Percentiles rank a stretch among this genome's conserved stretches.
These are phyloP conservation scores for Aspergillus arachidicola DNA, from an alignment of 2,329 filamentous ascomycete genomes.

Conservation along the genomic window DNA sequence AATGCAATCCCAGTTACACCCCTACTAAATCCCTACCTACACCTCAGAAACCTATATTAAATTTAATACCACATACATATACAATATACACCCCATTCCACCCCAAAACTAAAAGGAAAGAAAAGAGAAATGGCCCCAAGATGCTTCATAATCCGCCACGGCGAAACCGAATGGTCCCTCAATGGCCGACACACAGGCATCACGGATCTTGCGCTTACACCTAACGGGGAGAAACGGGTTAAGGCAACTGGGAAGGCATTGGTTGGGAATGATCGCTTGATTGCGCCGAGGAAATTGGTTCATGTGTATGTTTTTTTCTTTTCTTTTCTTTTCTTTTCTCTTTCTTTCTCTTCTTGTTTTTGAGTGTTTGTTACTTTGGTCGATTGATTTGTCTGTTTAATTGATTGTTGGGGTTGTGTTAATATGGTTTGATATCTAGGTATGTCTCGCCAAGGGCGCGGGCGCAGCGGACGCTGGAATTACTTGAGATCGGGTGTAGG, in stretches of 20 bases:
- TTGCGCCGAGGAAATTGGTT: constrained; percentile 77
- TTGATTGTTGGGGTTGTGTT: not conserved
- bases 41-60: too few relatives aligned
- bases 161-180: constrained; percentile 94
- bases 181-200: constrained; percentile 81
- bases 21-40: too few relatives aligned
- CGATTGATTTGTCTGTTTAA: not conserved
- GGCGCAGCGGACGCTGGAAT: constrained; percentile 86
- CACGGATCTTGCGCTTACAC: constrained; percentile 84
- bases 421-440: constrained; percentile 34
- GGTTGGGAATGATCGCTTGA: constrained; percentile 80
- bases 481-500: constrained; percentile 74
- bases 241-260: constrained; percentile 78
- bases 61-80: too few relatives aligned
- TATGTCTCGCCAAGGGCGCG: constrained; percentile 86
- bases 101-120: not conserved
- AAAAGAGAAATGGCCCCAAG: constrained; percentile 59
- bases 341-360: not conserved
- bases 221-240: constrained; percentile 76
- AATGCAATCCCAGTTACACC: too few relatives aligned
- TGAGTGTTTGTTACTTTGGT: not conserved
- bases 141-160: constrained; percentile 83
- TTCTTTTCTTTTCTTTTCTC: not conserved
- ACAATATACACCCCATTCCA: too few relatives aligned
- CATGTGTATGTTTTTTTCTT: constrained; percentile 68